These are phyloP conservation scores for Zalaria sp. DNA, from an alignment of 2,329 filamentous ascomycete genomes.

Conservation along the genomic window DNA sequence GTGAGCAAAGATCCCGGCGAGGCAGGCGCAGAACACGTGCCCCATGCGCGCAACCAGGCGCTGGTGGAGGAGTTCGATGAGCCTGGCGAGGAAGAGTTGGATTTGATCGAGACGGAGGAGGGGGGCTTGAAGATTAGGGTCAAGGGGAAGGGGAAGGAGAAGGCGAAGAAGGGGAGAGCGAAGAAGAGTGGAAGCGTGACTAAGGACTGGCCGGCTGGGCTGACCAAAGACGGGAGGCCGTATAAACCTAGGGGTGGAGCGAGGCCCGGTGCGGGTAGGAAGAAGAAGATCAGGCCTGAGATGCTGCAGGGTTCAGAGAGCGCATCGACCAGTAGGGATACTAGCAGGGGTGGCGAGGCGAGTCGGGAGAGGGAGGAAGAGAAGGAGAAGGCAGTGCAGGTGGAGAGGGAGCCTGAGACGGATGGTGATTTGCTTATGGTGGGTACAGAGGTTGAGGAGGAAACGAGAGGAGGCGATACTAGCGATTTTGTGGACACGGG, in stretches of 20 bases:
- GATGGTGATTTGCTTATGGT: no score
- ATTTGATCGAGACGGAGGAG: neutral
- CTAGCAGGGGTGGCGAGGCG: no score
- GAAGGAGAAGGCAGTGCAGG: no score
- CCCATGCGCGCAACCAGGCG: neutral
- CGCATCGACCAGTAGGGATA: no score
- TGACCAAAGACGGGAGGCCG: no score
- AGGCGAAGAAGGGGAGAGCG: neutral
- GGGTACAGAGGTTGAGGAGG: no score
- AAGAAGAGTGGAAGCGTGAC: neutral
- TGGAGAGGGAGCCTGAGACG: no score
- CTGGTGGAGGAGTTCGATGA: neutral
- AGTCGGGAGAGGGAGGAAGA: no score
- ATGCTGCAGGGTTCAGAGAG: no score
- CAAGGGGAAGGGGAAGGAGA: neutral
- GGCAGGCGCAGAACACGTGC: neutral
- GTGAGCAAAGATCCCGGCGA: conserved; percentile 2
- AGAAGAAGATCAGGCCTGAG: neutral
- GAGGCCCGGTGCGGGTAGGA: neutral
- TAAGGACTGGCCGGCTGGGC: neutral
- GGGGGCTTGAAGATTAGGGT: neutral
- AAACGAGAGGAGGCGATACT: no score
- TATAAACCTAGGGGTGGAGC: neutral
- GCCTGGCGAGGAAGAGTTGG: neutral
- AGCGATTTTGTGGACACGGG: no score